Evolutionary conservation across 352 stramenopile genomes (phyloP).

Genomic region (Blastocystis sp.): DNA sequence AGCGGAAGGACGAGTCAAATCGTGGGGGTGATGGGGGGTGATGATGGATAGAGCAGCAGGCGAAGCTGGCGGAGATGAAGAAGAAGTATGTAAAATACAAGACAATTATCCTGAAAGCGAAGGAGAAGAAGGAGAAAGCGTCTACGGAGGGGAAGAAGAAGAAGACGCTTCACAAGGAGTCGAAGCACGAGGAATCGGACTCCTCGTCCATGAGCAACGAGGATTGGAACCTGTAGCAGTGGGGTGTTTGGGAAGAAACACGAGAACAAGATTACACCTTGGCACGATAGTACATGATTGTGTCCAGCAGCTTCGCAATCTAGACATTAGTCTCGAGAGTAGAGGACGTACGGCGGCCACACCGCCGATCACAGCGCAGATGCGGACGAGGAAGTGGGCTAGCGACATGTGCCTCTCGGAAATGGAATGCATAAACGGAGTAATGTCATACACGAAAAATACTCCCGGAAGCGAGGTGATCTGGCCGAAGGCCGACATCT

Average conservation of each 20-base stretch:
- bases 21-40: neutral
- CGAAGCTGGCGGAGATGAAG: slow-evolving; percentile 23
- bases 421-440: slow-evolving; percentile 83
- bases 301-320: slow-evolving; percentile 71
- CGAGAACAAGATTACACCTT: slow-evolving; percentile 38
- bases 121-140: slow-evolving; percentile 26
- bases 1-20: slow-evolving; percentile 20
- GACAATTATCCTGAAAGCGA: slow-evolving; percentile 15
- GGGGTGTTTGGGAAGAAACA: slow-evolving; percentile 12
- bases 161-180: slow-evolving; percentile 31
- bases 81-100: slow-evolving; percentile 65
- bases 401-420: slow-evolving; percentile 75
- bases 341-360: slow-evolving; percentile 76
- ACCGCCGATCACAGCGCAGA: slow-evolving; percentile 82
- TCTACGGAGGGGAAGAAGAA: slow-evolving; percentile 6
- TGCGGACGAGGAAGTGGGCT: slow-evolving; percentile 79
- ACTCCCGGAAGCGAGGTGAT: slow-evolving; percentile 77
- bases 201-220: neutral
- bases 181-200: neutral
- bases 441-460: slow-evolving; percentile 88
- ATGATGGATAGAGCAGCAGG: slow-evolving; percentile 58
- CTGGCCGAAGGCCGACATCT: slow-evolving; percentile 67
- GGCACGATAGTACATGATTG: slow-evolving; percentile 71
- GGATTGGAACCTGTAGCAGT: slow-evolving; percentile 3
- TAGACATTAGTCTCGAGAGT: neutral